Evolutionary conservation across 164 flowering plant genomes (phyloP).

Genomic region (Piper longum): DNA sequence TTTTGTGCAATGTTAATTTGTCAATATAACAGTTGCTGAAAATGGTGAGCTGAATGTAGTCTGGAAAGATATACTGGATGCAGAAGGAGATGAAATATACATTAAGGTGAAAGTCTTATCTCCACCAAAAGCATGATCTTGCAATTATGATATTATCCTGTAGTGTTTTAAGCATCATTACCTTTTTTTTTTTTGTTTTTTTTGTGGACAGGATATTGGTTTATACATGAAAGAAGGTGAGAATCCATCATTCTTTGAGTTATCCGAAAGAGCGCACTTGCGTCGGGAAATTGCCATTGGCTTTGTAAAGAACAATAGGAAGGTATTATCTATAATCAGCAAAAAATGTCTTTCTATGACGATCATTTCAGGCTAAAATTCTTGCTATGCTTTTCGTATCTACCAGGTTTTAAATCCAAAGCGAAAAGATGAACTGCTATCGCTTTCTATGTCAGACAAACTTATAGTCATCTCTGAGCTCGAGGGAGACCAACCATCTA

Average conservation of each 20-base stretch:
- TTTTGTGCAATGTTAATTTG: neutral
- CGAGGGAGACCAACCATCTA: conserved; percentile 65
- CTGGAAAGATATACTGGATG: conserved; percentile 90
- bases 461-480: conserved; percentile 87
- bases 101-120: conserved; percentile 43
- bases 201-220: conserved; percentile 41
- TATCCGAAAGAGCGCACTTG: conserved; percentile 67
- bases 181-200: neutral
- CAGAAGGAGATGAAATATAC: conserved; percentile 96
- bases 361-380: neutral
- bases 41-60: conserved; percentile 73
- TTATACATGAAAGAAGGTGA: conserved; percentile 82
- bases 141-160: neutral
- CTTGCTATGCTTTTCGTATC: neutral
- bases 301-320: conserved; percentile 61
- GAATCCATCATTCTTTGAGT: conserved; percentile 73
- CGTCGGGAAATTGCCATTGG: conserved; percentile 93
- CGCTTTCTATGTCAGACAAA: conserved; percentile 51
- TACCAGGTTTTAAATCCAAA: conserved; percentile 82
- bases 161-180: neutral
- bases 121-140: neutral
- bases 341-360: neutral
- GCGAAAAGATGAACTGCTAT: conserved; percentile 62
- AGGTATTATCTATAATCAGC: conserved; percentile 27
- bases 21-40: conserved; percentile 49